Conservation (phyloP, 371 early-diverging fungal species). For the Circinella umbellata region DNA sequence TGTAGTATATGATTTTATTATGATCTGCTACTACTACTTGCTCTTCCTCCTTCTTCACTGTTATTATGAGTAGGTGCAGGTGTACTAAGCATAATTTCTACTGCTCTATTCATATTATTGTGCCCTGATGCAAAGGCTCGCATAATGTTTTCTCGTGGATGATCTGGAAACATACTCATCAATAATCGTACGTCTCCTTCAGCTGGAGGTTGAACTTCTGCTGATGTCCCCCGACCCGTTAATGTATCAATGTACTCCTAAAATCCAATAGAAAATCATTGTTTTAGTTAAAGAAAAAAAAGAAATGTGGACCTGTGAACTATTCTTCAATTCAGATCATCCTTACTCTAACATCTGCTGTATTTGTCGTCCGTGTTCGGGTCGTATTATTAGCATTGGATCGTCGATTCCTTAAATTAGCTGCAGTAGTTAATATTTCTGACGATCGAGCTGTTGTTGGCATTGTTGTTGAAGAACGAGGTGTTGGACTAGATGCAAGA, state of each 20-base stretch:
- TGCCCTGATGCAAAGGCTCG: conserved; percentile 58
- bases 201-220: conserved; percentile 39
- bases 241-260: conserved; percentile 63
- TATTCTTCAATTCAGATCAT: too few species aligned
- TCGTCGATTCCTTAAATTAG: conserved; percentile 36
- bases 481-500: conserved; percentile 51
- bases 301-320: too few species aligned
- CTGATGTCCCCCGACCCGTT: conserved; percentile 41
- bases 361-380: conserved; percentile 3
- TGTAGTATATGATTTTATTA: background rate
- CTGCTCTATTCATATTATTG: conserved; percentile 62
- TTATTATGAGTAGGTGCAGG: conserved; percentile 29
- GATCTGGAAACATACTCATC: conserved; percentile 62
- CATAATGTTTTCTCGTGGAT: conserved; percentile 58
- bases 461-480: conserved; percentile 53
- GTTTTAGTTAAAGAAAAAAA: too few species aligned
- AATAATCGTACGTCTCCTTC: conserved; percentile 56
- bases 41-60: background rate
- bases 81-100: conserved; percentile 55
- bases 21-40: background rate
- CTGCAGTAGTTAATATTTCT: conserved; percentile 30
- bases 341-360: conserved; percentile 7
- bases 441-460: conserved; percentile 24
- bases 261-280: background rate
- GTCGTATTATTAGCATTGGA: conserved; percentile 1